Evolutionary conservation across 2,329 filamentous ascomycete genomes (phyloP), one percentile per base, ranked within the genome.

Genomic region (Talaromyces sp.): DNA sequence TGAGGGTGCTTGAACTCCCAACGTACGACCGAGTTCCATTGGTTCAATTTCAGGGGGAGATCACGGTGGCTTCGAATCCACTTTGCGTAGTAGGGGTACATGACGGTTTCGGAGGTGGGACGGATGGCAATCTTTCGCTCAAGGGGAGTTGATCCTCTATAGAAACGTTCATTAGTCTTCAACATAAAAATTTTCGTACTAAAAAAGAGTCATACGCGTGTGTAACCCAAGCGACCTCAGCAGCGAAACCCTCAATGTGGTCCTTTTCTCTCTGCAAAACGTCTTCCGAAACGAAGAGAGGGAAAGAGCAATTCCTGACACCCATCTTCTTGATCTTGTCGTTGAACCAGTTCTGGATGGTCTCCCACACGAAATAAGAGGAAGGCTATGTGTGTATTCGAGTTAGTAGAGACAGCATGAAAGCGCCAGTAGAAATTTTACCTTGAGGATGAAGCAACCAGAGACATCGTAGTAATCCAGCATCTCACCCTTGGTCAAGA

Each of bases 381-480:
- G 85, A 83, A 59, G 88, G 87, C 81, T 87, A 66, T 49, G 31
- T 49, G 31, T 13, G 63, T 33, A 39, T 33, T 33, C 35, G 19
- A 19, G 33, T 52, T 27, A 62, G 33, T 41, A 60, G 27, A 67
- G 27, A 5, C 4, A 47, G 54, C 35, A 13, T 22, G 39, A 27
- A 52, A 67, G 22, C 16, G 31, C 37, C n/a, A 22, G 13, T 31
- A 45, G 31, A 19, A 64, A 66, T 68, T 19, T 5, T 70, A 83
- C 82, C 89, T 92, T 93, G 78, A 96, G 86, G 77, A 98, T 95
- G 80, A 97, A 98, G 83, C 96, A 97, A 58, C 93, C 92, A n/a
- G 93, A 92, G 68, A 98, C 94, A 81, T 97, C 91, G 75, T 97
- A 98, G 86, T 97, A 99, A 75, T 97, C 93, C 73, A 98, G 89